Evolutionary conservation across 2,329 filamentous ascomycete genomes (phyloP).

Genomic region (Coniochaeta sp.): DNA sequence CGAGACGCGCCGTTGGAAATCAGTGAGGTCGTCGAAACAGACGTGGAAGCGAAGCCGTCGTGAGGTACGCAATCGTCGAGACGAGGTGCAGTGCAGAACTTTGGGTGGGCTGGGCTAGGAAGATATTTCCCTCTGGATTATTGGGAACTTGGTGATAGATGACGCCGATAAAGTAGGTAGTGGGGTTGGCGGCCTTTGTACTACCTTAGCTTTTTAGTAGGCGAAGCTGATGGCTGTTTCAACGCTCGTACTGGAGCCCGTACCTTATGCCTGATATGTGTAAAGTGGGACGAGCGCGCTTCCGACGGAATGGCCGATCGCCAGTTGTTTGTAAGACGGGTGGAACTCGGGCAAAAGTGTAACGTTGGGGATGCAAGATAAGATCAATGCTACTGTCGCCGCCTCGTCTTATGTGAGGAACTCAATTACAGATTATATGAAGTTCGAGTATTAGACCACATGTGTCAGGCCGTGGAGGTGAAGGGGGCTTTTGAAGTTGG

Average conservation of each 20-base stretch:
- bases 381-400: background rate
- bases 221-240: background rate
- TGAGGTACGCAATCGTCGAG: background rate
- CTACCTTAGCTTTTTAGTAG: background rate
- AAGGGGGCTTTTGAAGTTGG: background rate
- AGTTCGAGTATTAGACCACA: background rate
- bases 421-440: background rate
- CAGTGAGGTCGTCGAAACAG: background rate
- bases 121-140: background rate
- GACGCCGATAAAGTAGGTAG: background rate
- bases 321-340: background rate
- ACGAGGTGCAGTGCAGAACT: background rate
- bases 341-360: background rate
- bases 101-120: background rate
- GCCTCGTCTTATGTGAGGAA: background rate
- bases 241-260: slow-evolving; percentile 1
- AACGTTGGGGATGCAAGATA: background rate
- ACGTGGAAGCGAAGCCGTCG: background rate
- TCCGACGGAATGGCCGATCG: slow-evolving; percentile 1
- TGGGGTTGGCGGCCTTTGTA: background rate
- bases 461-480: background rate
- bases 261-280: background rate
- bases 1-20: background rate
- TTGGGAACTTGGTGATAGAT: background rate
- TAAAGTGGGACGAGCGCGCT: slow-evolving; percentile 1